phyloP scores from a whole-genome alignment of 768 basidiomycete species.

The Lactifluus pinguis region DNA sequence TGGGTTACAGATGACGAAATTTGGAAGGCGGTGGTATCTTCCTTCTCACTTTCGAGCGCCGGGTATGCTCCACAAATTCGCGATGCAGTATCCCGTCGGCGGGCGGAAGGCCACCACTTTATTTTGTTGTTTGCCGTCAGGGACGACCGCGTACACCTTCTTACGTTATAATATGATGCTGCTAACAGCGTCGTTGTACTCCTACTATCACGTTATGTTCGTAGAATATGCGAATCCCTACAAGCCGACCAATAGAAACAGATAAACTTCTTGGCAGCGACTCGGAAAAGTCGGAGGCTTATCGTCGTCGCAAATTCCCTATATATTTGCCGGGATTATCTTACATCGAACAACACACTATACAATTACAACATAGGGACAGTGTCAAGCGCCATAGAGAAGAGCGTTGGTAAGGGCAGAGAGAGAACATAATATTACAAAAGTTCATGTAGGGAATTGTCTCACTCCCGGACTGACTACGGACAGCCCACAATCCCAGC shows the following conservation, averaged over 20 bases:
- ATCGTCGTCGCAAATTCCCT: neutral
- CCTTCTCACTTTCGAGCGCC: constrained; percentile 48
- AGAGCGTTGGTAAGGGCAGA: neutral
- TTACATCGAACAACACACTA: neutral
- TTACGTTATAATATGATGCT: constrained; percentile 26
- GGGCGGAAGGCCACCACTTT: constrained; percentile 53
- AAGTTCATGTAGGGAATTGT: neutral
- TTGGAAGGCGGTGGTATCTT: constrained; percentile 51
- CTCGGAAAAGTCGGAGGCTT: too few species aligned
- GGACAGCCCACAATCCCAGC: neutral
- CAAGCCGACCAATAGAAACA: neutral
- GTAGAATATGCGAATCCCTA: neutral
- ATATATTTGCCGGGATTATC: neutral
- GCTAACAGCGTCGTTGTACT: neutral
- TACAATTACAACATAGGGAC: neutral
- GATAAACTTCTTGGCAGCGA: neutral
- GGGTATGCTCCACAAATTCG: constrained; percentile 61
- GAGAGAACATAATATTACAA: neutral
- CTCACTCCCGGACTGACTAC: neutral
- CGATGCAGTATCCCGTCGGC: constrained; percentile 54
- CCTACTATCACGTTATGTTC: neutral
- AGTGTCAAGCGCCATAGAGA: neutral
- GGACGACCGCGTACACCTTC: constrained; percentile 60
- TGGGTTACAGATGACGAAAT: constrained; percentile 74
- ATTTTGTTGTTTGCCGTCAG: constrained; percentile 56